Percentiles rank a stretch among this genome's conserved stretches.
Conservation (phyloP, 2,329 filamentous ascomycete species). For the Fusarium oxysporum region DNA sequence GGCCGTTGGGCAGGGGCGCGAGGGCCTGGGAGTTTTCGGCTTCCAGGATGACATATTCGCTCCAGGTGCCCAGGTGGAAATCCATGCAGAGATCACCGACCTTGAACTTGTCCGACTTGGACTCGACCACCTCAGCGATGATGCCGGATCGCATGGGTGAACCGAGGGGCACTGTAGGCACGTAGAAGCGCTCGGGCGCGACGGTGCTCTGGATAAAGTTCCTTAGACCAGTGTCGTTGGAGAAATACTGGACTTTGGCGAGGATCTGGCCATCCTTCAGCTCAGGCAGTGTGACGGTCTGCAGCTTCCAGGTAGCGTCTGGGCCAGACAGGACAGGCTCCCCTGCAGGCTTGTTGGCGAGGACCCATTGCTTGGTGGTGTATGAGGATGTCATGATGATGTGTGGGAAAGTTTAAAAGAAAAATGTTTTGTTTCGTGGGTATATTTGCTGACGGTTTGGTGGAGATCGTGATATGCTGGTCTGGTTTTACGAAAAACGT, state of each 20-base stretch:
- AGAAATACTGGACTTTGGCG: constrained; percentile 45
- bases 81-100: constrained; percentile 45
- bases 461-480: neutral
- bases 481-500: neutral
- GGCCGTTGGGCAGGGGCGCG: constrained; percentile 38
- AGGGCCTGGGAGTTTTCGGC: constrained; percentile 43
- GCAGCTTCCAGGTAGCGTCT: constrained; percentile 45
- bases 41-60: constrained; percentile 44
- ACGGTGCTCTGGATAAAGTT: constrained; percentile 47
- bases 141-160: constrained; percentile 46
- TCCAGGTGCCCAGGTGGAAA: constrained; percentile 47
- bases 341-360: constrained; percentile 43
- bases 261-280: constrained; percentile 46
- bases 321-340: constrained; percentile 43
- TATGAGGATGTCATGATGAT: constrained; percentile 39
- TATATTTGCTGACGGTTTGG: constrained; percentile 3
- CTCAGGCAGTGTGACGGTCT: constrained; percentile 40
- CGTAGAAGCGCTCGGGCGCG: constrained; percentile 45
- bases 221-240: constrained; percentile 46
- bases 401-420: neutral
- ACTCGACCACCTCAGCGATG: constrained; percentile 47
- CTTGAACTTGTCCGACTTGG: constrained; percentile 42
- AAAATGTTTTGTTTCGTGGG: constrained; percentile 15
- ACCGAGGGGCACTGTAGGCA: constrained; percentile 45
- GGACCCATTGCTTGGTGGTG: constrained; percentile 49